phyloP scores from a whole-genome alignment of 768 basidiomycete genomes.

The Cystofilobasidium macerans region DNA sequence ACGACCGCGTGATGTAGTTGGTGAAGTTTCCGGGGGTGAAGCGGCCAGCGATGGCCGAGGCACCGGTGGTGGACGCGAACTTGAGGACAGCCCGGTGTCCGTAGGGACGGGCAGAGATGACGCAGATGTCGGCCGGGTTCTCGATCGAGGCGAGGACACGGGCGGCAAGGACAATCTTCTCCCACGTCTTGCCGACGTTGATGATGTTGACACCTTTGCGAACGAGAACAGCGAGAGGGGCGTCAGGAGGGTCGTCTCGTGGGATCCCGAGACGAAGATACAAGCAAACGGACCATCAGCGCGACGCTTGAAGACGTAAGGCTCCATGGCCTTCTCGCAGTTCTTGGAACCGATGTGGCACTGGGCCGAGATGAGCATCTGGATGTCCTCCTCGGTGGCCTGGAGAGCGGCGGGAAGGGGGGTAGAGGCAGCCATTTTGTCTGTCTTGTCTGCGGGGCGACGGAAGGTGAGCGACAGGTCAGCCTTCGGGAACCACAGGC shows the following conservation, averaged over 20 bases:
- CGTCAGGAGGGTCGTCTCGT: too few relatives aligned
- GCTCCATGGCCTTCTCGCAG: conserved; percentile 97
- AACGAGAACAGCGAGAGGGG: neutral
- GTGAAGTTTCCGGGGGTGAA: conserved; percentile 51
- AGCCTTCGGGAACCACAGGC: too few relatives aligned
- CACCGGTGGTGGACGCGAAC: conserved; percentile 94
- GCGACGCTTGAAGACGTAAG: conserved; percentile 95
- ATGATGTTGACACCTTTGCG: conserved; percentile 82
- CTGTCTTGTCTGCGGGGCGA: neutral
- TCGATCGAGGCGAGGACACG: conserved; percentile 95
- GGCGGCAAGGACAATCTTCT: conserved; percentile 95
- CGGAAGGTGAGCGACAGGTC: too few relatives aligned
- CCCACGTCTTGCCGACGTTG: conserved; percentile 99
- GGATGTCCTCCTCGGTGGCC: conserved; percentile 95
- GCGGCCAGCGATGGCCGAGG: conserved; percentile 95
- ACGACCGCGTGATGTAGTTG: conserved; percentile 93
- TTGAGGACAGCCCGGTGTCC: conserved; percentile 99
- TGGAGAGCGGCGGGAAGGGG: conserved; percentile 73
- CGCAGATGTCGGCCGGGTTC: conserved; percentile 95
- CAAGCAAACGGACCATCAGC: conserved; percentile 63
- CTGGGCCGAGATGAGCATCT: conserved; percentile 86
- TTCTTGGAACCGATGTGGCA: conserved; percentile 94
- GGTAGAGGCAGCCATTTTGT: conserved; percentile 26
- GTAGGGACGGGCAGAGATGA: conserved; percentile 95
- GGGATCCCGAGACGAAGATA: neutral